phyloP scores from a whole-genome alignment of 73 alveolate genomes.

The Paraurostyla sp. region DNA sequence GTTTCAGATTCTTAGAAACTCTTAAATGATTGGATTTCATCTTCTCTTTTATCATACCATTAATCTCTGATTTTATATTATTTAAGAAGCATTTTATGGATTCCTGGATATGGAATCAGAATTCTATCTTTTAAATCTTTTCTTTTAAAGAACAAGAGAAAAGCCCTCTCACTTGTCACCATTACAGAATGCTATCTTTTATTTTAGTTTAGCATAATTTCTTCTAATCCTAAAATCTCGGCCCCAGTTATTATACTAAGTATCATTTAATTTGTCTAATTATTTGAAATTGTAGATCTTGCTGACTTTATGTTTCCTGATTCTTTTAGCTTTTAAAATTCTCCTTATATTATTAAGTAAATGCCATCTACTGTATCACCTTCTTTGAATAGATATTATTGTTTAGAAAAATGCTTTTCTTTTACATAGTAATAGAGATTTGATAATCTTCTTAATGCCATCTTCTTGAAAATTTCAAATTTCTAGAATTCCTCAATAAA shows the following conservation, averaged over 20 bases:
- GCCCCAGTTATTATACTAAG: not conserved
- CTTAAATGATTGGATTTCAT: not conserved
- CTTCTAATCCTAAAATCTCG: conserved; percentile 54
- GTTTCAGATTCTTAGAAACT: not conserved
- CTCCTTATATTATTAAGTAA: conserved; percentile 28
- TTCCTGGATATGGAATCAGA: conserved; percentile 22
- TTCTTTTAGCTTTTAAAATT: not conserved
- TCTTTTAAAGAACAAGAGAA: not conserved
- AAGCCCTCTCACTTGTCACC: conserved; percentile 49
- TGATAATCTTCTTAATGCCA: conserved; percentile 6
- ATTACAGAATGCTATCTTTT: not conserved
- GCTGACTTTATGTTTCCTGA: no score
- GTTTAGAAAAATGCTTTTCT: not conserved
- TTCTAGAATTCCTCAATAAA: not conserved
- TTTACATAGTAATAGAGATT: conserved; percentile 31
- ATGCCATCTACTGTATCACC: conserved; percentile 52
- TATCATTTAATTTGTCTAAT: not conserved
- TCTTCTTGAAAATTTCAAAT: conserved; percentile 12
- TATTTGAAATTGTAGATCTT: not conserved
- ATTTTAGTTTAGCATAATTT: not conserved
- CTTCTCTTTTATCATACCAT: not conserved
- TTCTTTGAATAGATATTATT: not conserved
- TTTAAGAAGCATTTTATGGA: not conserved
- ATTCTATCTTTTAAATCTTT: conserved; percentile 50
- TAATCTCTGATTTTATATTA: not conserved